Conservation (phyloP, 2,329 filamentous ascomycete genomes). For the Chrysoporthe austroafricana region DNA sequence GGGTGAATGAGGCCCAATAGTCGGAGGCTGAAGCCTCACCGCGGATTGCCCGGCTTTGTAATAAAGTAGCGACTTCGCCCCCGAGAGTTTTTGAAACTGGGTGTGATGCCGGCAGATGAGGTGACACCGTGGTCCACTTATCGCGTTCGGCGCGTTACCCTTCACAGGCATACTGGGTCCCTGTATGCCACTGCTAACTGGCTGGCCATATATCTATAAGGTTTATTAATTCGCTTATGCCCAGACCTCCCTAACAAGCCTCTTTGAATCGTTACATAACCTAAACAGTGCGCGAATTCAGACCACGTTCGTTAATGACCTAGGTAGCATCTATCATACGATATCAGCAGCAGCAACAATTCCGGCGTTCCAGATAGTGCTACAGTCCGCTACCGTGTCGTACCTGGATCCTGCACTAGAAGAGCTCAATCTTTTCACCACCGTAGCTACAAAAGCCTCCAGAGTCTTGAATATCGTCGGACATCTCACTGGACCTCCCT, state of each 20-base stretch:
- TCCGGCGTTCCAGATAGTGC: neutral
- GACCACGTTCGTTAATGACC: neutral
- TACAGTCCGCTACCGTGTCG: no score
- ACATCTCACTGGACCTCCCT: neutral
- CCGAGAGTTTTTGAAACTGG: neutral
- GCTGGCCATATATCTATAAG: neutral
- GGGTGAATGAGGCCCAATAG: neutral
- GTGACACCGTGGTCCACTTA: neutral
- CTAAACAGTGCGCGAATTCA: neutral
- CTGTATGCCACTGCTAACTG: neutral
- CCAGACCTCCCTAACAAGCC: neutral
- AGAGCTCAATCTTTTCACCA: neutral
- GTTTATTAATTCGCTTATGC: neutral
- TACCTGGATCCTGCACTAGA: neutral
- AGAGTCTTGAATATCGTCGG: neutral
- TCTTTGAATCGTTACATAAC: neutral
- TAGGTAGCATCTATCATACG: neutral
- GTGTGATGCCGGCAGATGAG: conserved; percentile 5
- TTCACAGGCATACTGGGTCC: neutral
- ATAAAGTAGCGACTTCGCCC: neutral
- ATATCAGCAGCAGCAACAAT: neutral
- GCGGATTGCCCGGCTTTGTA: neutral
- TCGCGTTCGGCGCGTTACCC: neutral
- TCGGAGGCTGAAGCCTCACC: neutral
- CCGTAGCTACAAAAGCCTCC: neutral